These are phyloP conservation scores for Brassica carinata DNA, from an alignment of 345 rosid genomes.

Conservation along the genomic window DNA sequence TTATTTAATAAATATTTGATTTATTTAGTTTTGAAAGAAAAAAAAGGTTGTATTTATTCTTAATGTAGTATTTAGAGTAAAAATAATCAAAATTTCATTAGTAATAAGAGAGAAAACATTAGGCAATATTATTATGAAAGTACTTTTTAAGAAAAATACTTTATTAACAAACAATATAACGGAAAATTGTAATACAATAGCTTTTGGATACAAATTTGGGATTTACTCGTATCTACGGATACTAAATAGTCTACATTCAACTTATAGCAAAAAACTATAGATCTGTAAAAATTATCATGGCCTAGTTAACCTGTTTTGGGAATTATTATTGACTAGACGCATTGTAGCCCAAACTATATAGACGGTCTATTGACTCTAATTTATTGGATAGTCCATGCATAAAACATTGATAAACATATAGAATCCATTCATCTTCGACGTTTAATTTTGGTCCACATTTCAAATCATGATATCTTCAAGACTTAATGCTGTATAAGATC, in stretches of 20 bases:
- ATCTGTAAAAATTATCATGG: not conserved
- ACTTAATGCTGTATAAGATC: not conserved
- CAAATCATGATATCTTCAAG: not conserved
- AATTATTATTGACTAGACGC: not conserved
- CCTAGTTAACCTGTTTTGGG: not conserved
- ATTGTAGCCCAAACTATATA: not conserved
- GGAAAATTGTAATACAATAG: not conserved
- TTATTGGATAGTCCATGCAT: conserved; percentile 4
- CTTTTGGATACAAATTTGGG: not conserved
- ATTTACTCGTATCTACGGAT: not conserved
- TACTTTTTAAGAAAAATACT: not conserved
- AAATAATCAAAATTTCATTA: not conserved
- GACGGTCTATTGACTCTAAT: not conserved
- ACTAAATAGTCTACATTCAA: not conserved
- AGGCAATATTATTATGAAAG: not conserved
- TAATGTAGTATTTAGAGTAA: not conserved
- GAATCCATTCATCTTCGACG: not conserved
- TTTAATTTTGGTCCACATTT: conserved; percentile 6
- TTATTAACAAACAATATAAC: not conserved
- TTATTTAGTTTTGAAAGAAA: not conserved
- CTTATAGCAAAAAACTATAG: not conserved
- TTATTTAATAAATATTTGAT: not conserved
- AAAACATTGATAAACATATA: not conserved
- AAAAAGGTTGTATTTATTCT: not conserved
- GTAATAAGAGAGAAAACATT: not conserved